Percentiles rank a stretch among this genome's conserved stretches.
phyloP scores from a whole-genome alignment of 2,329 filamentous ascomycete species.

The Penicillium sp. region DNA sequence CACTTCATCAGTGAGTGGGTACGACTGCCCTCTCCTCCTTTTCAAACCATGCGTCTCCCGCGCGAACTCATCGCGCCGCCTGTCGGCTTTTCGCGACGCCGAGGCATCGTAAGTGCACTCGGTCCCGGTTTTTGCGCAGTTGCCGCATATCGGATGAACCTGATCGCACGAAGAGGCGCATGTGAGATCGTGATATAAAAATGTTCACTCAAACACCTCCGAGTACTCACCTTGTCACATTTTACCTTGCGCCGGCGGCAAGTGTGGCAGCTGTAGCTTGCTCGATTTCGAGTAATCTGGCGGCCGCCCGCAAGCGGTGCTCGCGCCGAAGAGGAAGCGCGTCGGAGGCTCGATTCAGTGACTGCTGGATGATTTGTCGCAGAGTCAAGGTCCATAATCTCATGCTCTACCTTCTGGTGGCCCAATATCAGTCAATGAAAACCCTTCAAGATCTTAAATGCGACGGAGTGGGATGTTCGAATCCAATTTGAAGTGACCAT shows the following conservation, averaged over 20 bases:
- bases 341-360: slow-evolving; percentile 4
- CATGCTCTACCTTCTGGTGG: not conserved
- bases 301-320: slow-evolving; percentile 26
- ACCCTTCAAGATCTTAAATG: not conserved
- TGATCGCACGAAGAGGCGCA: slow-evolving; percentile 7
- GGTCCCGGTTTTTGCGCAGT: slow-evolving; percentile 40
- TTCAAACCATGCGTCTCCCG: slow-evolving; percentile 29
- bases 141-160: slow-evolving; percentile 43
- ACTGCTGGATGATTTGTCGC: slow-evolving; percentile 3
- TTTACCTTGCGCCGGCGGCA: slow-evolving; percentile 45
- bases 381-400: slow-evolving; percentile 15
- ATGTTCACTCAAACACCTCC: too few relatives aligned
- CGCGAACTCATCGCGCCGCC: slow-evolving; percentile 7
- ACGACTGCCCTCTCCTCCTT: slow-evolving; percentile 28
- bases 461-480: too few relatives aligned
- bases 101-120: slow-evolving; percentile 40
- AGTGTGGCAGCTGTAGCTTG: slow-evolving; percentile 44
- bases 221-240: slow-evolving; percentile 36
- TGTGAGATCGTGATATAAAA: too few relatives aligned
- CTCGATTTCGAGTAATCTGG: slow-evolving; percentile 44
- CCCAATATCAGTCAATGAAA: not conserved
- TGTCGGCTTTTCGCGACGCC: slow-evolving; percentile 22
- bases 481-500: too few relatives aligned
- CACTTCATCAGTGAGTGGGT: slow-evolving; percentile 25
- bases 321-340: slow-evolving; percentile 8